Evolutionary conservation across 2,329 filamentous ascomycete species (phyloP).

Genomic region (Alternaria sp.): DNA sequence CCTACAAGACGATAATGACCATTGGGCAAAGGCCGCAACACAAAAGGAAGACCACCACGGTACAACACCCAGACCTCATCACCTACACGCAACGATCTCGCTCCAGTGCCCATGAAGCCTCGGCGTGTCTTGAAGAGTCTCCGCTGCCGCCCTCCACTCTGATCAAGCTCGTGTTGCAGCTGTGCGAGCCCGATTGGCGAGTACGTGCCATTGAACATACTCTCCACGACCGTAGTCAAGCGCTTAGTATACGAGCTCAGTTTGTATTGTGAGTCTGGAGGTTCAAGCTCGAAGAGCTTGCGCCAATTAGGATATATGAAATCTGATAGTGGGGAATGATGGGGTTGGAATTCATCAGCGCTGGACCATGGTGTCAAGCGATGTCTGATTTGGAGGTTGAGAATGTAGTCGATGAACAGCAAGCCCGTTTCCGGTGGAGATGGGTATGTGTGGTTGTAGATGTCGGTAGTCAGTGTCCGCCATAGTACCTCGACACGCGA

Average conservation of each 20-base stretch:
- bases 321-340: conserved; percentile 34
- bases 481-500: conserved; percentile 35
- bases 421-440: conserved; percentile 24
- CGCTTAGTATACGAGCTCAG: conserved; percentile 27
- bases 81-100: conserved; percentile 26
- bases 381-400: conserved; percentile 39
- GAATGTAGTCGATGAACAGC: conserved; percentile 39
- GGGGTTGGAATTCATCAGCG: conserved; percentile 35
- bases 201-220: conserved; percentile 40
- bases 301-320: conserved; percentile 39
- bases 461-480: conserved; percentile 36
- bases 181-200: conserved; percentile 37
- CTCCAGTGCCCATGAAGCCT: conserved; percentile 24
- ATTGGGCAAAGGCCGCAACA: conserved; percentile 24
- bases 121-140: conserved; percentile 33
- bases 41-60: conserved; percentile 25
- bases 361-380: conserved; percentile 39
- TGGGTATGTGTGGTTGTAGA: conserved; percentile 30
- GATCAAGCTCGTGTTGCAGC: conserved; percentile 39
- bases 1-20: conserved; percentile 32
- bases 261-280: conserved; percentile 25
- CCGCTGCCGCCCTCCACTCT: conserved; percentile 31
- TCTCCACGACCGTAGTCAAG: conserved; percentile 27
- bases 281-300: conserved; percentile 32
- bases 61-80: conserved; percentile 34